These are phyloP conservation scores for Claviceps capensis DNA, from an alignment of 2,329 filamentous ascomycete species.

Conservation along the genomic window DNA sequence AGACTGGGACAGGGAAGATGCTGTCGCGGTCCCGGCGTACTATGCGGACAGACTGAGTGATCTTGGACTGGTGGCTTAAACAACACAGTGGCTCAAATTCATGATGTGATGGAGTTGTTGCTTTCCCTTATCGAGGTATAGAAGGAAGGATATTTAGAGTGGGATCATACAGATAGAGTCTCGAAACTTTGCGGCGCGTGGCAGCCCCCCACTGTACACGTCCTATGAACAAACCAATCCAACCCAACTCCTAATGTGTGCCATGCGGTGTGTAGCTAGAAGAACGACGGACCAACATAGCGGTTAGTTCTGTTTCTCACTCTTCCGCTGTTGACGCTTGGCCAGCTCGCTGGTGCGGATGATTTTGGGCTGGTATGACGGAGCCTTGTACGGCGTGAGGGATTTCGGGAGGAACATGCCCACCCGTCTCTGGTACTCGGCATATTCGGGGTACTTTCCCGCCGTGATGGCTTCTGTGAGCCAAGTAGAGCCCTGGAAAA, in stretches of 20 bases:
- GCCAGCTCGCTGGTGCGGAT: conserved; percentile 37
- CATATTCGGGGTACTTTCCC: conserved; percentile 80
- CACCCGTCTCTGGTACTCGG: conserved; percentile 68
- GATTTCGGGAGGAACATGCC: conserved; percentile 66
- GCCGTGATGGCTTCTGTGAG: conserved; percentile 73
- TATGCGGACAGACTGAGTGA: conserved; percentile 81
- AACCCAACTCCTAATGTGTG: not conserved
- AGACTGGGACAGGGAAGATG: conserved; percentile 60
- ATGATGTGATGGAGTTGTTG: conserved; percentile 2
- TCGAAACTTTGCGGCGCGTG: not conserved
- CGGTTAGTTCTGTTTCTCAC: conserved; percentile 22
- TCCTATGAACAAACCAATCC: not conserved
- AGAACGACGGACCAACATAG: not conserved
- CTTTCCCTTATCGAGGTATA: not conserved
- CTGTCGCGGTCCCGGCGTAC: conserved; percentile 58
- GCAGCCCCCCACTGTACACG: not conserved
- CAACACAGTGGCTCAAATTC: not conserved
- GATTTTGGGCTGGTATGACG: conserved; percentile 26
- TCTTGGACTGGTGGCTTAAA: conserved; percentile 29
- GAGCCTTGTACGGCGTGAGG: conserved; percentile 28
- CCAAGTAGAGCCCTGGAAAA: conserved; percentile 84
- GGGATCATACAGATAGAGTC: no score
- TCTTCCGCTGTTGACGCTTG: conserved; percentile 27
- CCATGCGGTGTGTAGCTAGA: not conserved
- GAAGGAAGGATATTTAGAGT: not conserved